Base-by-base conservation (phyloP, 352 stramenopile species). In the Globisporangium solare region DNA sequence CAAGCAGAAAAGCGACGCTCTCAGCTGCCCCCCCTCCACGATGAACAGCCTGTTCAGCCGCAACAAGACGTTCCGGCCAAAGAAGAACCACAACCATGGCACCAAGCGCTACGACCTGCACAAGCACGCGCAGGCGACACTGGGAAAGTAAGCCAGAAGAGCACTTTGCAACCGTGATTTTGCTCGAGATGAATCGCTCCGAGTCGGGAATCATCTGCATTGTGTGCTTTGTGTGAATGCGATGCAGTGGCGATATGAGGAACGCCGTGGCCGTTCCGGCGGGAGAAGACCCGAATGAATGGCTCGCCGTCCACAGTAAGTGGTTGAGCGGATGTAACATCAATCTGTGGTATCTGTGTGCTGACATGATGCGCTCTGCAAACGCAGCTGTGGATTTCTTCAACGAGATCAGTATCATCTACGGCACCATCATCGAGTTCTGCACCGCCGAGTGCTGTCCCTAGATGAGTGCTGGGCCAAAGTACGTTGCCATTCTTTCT, bases 331-430 rank as follows among this genome's bases (percentile, higher is more conserved):
- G n/a, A n/a, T n/a, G 10, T 35, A 11, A 1, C 1, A 10, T 35
- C 7, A 11, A 35, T 8, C 10, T n/a, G 17, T 13, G 18, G 6
- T n/a, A 43, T 12, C 39, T 15, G 6, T n/a, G 18, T 43, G 10
- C 18, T 18, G 39, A 43, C 39, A 13, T 2, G 10, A 18, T 5
- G 17, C 10, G 12, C 2, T 18, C 42, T 32, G 10, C 12, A 37
- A 47, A 22, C 24, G 6, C 45, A 96, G 88, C 88, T 21, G 88
- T 98, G 21, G 92, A 98, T 64, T 97, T 97, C 60, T 98, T 96
- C 73, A 97, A 98, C 60, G 89, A 97, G 70, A 86, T 98, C 55
- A 96, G 80, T 49, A 87, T 98, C 41, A 74, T 97, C 47, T 97
- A 97, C 59, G 91, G 88, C 37, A 96, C 92, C 27, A 81, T 96